Conservation (phyloP, 345 rosid species). For the Acer campestre region DNA sequence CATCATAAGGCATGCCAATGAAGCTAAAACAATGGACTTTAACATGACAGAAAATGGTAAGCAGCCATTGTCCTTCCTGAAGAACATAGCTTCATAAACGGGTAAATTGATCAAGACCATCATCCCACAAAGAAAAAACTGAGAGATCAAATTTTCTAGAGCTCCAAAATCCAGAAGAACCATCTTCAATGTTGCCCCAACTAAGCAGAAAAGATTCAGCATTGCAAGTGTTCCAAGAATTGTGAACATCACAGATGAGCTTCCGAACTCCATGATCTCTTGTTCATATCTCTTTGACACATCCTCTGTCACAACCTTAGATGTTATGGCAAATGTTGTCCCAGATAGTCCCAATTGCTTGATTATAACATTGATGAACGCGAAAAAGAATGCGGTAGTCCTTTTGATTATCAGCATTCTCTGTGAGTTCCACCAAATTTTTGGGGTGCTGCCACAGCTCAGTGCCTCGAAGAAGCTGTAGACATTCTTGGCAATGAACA, state of each 20-base stretch:
- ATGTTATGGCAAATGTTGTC: conserved; percentile 36
- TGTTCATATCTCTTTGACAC: conserved; percentile 33
- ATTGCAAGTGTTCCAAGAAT: conserved; percentile 40
- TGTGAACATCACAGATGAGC: conserved; percentile 36
- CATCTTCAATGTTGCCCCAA: conserved; percentile 13
- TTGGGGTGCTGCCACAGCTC: not conserved
- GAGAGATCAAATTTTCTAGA: conserved; percentile 10
- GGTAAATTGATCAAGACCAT: conserved; percentile 35
- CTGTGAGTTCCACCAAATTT: conserved; percentile 24
- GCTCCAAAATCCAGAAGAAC: not conserved
- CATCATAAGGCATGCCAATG: conserved; percentile 27
- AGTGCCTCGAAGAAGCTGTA: conserved; percentile 20
- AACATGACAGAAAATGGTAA: conserved; percentile 28
- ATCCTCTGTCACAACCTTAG: conserved; percentile 40
- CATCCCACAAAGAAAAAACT: conserved; percentile 30
- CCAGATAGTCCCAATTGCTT: conserved; percentile 36
- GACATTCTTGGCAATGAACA: conserved; percentile 11
- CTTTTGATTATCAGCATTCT: conserved; percentile 26
- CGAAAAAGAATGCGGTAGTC: not conserved
- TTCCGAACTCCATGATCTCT: conserved; percentile 48
- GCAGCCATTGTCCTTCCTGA: conserved; percentile 38
- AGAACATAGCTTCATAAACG: conserved; percentile 34
- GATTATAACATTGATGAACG: conserved; percentile 16
- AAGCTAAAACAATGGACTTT: conserved; percentile 34
- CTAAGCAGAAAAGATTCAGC: conserved; percentile 40